phyloP scores from a whole-genome alignment of 306 rosid genomes.

The Rosa chinensis region DNA sequence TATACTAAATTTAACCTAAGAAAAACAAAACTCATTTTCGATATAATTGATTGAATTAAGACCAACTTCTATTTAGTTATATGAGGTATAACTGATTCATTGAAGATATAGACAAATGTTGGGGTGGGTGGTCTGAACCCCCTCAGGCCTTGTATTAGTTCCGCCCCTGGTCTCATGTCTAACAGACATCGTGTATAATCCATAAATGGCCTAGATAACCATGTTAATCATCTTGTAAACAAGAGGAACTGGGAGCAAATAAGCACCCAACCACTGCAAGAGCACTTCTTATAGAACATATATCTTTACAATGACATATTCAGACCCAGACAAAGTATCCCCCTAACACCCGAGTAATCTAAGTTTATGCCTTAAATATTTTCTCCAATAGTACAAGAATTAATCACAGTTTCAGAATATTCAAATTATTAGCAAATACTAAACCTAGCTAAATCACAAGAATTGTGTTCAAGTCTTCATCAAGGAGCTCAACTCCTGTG shows the following conservation, averaged over 20 bases:
- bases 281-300: background rate
- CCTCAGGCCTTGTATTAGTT: too few relatives aligned
- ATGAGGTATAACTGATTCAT: too few relatives aligned
- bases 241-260: background rate
- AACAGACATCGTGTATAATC: background rate
- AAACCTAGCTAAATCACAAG: background rate
- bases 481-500: conserved; percentile 3
- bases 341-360: background rate
- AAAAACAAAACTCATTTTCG: too few relatives aligned
- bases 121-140: too few relatives aligned
- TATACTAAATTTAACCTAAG: too few relatives aligned
- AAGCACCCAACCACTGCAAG: background rate
- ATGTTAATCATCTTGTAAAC: background rate
- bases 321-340: background rate
- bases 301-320: background rate
- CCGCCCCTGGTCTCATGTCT: background rate
- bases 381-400: too few relatives aligned
- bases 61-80: too few relatives aligned
- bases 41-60: too few relatives aligned
- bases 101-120: too few relatives aligned
- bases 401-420: background rate
- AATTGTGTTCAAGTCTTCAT: conserved; percentile 3
- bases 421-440: background rate
- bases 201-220: background rate
- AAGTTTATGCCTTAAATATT: background rate